Base-by-base conservation (phyloP, 2,329 filamentous ascomycete species). In the Cladophialophora psammophila region DNA sequence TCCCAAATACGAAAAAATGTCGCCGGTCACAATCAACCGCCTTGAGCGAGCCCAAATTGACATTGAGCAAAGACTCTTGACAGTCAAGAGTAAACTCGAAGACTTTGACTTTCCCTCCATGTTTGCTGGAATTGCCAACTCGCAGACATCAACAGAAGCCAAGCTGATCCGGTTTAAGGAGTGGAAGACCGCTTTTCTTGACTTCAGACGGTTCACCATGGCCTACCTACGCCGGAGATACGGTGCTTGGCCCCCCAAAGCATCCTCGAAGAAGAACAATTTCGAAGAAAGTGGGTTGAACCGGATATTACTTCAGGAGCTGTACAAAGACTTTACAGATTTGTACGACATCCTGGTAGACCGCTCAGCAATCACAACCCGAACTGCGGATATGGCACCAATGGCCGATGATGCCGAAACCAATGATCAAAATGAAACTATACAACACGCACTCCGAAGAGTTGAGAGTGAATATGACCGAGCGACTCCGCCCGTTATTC, bases 331-430 rank as follows among this genome's bases (percentile, higher is more conserved):
- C 76, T 87, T 97, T 74, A 92, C 91, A 72, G 87, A 89, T 45
- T 82, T 98, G 15, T 98, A 98, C 78, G 94, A 98, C 75, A 83
- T 97, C 66, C 81, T 97, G 13, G 95, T 93, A 5, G 93, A 98
- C 77, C 89, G 93, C 31, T 86, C 86, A 32, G 86, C 88, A 38
- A 78, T 96, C 35, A 97, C 94, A 0, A 92, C 91, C 1, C 88
- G 94, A 66, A 90, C 90, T 1, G 88, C 90, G 34, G 91, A 94
- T 73, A 87, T 91, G 71, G 84, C 83, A 5, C 81, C 86, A 5
- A 80, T 83, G 18, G 83, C 87, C 84, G 85, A 86, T 20, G 81
- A 86, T 15, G 79, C 80, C 8, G 81, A 82, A 10, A 77, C 81
- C 2, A 79, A 81, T 12, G 80, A 81, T 55, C 71, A 77, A 4